Base-by-base conservation (phyloP, 345 rosid species). In the Turritis glabra region DNA sequence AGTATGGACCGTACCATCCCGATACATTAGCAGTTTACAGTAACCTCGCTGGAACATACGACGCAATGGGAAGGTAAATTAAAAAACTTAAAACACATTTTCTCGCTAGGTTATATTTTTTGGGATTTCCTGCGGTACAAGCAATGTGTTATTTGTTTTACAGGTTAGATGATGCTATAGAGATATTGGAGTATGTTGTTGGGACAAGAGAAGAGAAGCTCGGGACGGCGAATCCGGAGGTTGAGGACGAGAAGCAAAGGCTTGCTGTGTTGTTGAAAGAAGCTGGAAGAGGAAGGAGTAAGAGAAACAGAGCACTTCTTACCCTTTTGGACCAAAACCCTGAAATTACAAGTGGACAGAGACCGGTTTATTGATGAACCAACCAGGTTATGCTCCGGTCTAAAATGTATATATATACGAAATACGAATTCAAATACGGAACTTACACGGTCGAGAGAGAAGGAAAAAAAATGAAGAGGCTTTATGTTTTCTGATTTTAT, bases 201-300 rank as follows among this genome's bases (percentile, higher is more conserved):
- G 90, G 87, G 4, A 87, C 88, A 83, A 92, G 97, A 82, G 99
- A 95, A 58, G 92, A 95, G 82, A 92, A 95, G 84, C 96, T 95
- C 5, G 99, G 99, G 78, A 95, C 97, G 1, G 97, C 97, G 55
- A 89, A 89, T 83, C 96, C 97, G 1, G 97, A 95, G 53, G 99
- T 90, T 51, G 85, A 81, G 2, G 96, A 85, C 13, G 97, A 95
- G 79, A 95, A 88, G 63, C 64, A 84, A 80, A 82, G 99, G 80
- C 48, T 95, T 25, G 84, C 77, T 1, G 93, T 84, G 77, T 72
- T 92, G 82, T 71, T 95, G 87, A 95, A 89, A 79, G 97, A 92
- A 72, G 97, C 96, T 55, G 96, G 97, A 48, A 89, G 85, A 76
- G 92, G 82, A 40, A 63, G 99, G 76, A 86, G 66, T 77, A 78